Evolutionary conservation across 768 basidiomycete species (phyloP).

Genomic region (Trametes sanguinea): DNA sequence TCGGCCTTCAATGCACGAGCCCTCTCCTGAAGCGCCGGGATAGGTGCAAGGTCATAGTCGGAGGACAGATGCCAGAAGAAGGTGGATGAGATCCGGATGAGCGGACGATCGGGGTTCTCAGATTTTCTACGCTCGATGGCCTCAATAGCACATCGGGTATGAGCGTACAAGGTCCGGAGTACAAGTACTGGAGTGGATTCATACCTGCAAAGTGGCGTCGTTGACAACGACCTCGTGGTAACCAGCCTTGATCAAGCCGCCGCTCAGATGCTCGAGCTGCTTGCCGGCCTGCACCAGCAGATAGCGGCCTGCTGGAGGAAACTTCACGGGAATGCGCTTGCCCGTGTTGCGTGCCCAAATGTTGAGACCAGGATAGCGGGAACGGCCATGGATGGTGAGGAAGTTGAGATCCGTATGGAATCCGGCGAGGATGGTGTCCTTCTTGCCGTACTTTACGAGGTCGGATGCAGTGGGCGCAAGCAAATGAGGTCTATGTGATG

Average conservation of each 20-base stretch:
- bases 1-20: conserved; percentile 48
- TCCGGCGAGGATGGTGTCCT: conserved; percentile 87
- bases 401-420: conserved; percentile 96
- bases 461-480: conserved; percentile 95
- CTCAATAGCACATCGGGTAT: conserved; percentile 35
- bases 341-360: conserved; percentile 96
- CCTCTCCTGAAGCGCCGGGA: conserved; percentile 52
- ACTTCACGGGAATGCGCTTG: conserved; percentile 83
- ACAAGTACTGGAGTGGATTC: background rate
- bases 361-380: conserved; percentile 83
- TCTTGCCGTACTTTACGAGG: conserved; percentile 72
- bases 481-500: conserved; percentile 66
- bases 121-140: conserved; percentile 61
- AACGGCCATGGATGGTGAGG: conserved; percentile 87
- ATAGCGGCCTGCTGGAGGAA: conserved; percentile 77
- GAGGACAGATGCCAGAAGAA: conserved; percentile 96
- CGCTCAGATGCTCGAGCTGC: conserved; percentile 86
- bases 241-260: conserved; percentile 87
- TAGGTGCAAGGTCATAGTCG: conserved; percentile 73
- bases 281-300: conserved; percentile 95
- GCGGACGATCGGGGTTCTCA: conserved; percentile 71
- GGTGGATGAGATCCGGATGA: conserved; percentile 94
- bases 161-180: background rate
- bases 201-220: conserved; percentile 70
- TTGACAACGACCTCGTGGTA: conserved; percentile 96